These are phyloP conservation scores for Boletus huronensis DNA, from an alignment of 768 basidiomycete genomes.

Conservation along the genomic window DNA sequence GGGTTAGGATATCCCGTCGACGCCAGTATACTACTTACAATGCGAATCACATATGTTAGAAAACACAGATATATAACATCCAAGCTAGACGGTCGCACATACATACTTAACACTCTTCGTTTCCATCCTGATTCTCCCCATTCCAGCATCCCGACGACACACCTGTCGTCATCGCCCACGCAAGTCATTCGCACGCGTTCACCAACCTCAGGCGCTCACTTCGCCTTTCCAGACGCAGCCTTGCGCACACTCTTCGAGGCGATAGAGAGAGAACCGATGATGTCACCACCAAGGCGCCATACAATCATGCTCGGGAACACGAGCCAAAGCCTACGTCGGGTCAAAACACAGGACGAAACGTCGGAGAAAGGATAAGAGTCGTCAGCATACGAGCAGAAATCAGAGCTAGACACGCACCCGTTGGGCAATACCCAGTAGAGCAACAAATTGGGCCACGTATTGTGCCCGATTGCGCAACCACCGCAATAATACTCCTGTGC, in stretches of 20 bases:
- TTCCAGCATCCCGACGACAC: not conserved
- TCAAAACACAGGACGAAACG: not conserved
- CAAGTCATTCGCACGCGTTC: not conserved
- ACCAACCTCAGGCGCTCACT: conserved; percentile 7
- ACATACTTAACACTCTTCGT: too few relatives aligned
- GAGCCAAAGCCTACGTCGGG: conserved; percentile 64
- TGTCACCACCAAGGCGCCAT: conserved; percentile 58
- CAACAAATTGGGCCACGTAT: conserved; percentile 47
- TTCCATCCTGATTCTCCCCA: too few relatives aligned
- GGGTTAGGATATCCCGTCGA: too few relatives aligned
- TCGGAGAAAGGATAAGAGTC: too few relatives aligned
- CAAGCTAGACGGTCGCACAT: too few relatives aligned
- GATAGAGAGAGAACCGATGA: conserved; percentile 42
- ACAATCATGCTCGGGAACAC: conserved; percentile 63
- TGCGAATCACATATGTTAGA: too few relatives aligned
- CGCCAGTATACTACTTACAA: too few relatives aligned
- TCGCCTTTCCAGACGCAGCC: conserved; percentile 31
- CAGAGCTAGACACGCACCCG: conserved; percentile 46
- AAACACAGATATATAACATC: too few relatives aligned
- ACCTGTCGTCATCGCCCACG: not conserved
- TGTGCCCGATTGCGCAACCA: conserved; percentile 75
- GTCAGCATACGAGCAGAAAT: conserved; percentile 5
- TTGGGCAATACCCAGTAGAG: conserved; percentile 75
- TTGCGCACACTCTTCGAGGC: conserved; percentile 28
- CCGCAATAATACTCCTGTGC: conserved; percentile 76